Evolutionary conservation across 306 rosid species (phyloP), one percentile per base, ranked within the genome.

Genomic region (Sicyos baderoa): DNA sequence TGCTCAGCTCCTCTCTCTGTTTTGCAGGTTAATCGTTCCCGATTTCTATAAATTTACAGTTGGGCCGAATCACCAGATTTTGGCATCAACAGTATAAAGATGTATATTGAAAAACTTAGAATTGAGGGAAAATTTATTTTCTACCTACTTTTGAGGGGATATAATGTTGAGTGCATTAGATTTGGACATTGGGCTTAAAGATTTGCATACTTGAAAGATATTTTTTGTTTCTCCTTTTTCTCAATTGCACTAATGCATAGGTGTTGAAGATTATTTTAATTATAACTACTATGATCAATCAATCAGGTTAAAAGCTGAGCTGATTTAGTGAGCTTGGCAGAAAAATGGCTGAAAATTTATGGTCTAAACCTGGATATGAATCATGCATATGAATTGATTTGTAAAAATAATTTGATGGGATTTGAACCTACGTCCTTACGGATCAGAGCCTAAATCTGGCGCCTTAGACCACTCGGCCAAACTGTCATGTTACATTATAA

Each of bases 351-450:
- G 60, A 54, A 54, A 54, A 52, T 1, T 54, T 9, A 7, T 54
- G 60, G 60, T 54, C 21, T 54, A 27, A 54, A 19, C 32, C 59
- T 54, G 60, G 55, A 1, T 22, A 17, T 17, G 25, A 53, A n/a
- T n/a, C n/a, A n/a, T n/a, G n/a, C n/a, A n/a, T n/a, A n/a, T n/a
- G n/a, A n/a, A n/a, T n/a, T n/a, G n/a, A n/a, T n/a, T n/a, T n/a
- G n/a, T n/a, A n/a, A n/a, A n/a, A n/a, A n/a, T n/a, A n/a, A n/a
- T n/a, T n/a, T n/a, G n/a, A n/a, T n/a, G n/a, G 61, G 61, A 55
- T 55, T 55, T 55, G 61, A 55, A 21, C 61, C 35, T 32, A 55
- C 35, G 35, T 32, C 61, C 61, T 55, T 55, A 21, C 61, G 61
- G 55, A 51, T 22, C 54, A 16, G 54, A 16, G 54, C 54, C n/a